Evolutionary conservation across 495 filamentous ascomycete species (phyloP), one percentile per base, ranked within the genome.

Genomic region (Neurospora sp.): DNA sequence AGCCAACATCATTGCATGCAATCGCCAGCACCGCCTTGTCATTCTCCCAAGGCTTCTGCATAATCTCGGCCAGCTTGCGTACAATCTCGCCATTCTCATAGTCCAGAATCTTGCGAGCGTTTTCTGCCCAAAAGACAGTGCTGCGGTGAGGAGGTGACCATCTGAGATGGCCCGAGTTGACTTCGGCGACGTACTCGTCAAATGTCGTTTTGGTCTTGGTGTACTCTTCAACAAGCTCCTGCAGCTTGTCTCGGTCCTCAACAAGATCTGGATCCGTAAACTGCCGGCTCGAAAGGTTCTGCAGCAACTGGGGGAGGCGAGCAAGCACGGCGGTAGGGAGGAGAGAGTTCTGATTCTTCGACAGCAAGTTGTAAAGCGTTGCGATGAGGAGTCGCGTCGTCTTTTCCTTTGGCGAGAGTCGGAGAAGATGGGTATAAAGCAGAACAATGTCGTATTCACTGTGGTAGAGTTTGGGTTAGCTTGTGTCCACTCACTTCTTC

Each of bases 21-120:
- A 98, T 96, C 0, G 96, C 96, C 74, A 99, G 86, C 28, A 98
- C 95, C 77, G 96, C 92, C 85, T 97, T 98, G 81, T 98, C 96
- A 73, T 90, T 91, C 17, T 94, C 92, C 94, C 94, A 98, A 36
- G 86, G 82, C 85, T 96, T 94, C 38, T 86, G 83, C 82, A 99
- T 86, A 48, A 97, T 97, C 78, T 96, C 93, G 5, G 92, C 92
- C 21, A 99, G 85, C 82, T 94, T 93, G 81, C 90, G 91, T 59
- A 92, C 89, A 40, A 97, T 83, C 48, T 91, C 92, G 31, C 92
- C 92, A 59, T 92, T 92, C 76, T 92, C 88, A 70, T 92, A 88
- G 36, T 99, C 96, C 69, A 99, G 85, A 76, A 99, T 98, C 73
- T 89, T 89, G 48, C 93, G 90, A n/a, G 96, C 93, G 76, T 99